A percentile compares a stretch with the other conserved stretches of the same genome.
Conservation (phyloP, 257 asterid genomes). For the Nicotiana obtusifolia region DNA sequence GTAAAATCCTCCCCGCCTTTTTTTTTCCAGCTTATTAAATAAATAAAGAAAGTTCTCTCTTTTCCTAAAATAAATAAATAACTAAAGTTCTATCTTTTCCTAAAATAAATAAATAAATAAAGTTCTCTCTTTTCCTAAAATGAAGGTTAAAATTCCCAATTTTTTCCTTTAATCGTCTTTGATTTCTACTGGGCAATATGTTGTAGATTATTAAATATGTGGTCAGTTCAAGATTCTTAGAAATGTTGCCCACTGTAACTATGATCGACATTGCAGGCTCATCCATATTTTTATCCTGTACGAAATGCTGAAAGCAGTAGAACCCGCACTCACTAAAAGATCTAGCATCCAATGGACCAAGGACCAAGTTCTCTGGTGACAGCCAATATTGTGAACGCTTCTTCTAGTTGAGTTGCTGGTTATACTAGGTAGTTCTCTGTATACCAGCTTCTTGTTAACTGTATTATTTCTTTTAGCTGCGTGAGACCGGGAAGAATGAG, state of each 20-base stretch:
- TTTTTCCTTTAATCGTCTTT: background rate
- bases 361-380: background rate
- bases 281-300: slow-evolving; percentile 76
- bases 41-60: background rate
- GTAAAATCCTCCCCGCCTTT: slow-evolving; percentile 25
- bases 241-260: background rate
- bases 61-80: background rate
- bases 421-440: background rate
- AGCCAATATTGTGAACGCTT: background rate
- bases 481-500: background rate
- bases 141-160: background rate
- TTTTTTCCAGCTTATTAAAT: background rate
- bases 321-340: slow-evolving; percentile 45
- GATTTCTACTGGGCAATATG: background rate
- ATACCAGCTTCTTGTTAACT: background rate
- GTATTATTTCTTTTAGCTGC: background rate
- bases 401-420: background rate
- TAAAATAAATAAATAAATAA: background rate
- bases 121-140: background rate
- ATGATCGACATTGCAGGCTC: slow-evolving; percentile 53
- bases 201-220: background rate
- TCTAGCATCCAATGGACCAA: background rate
- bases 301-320: slow-evolving; percentile 85
- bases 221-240: background rate
- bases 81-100: background rate